Evolutionary conservation across 257 asterid genomes (phyloP).

Genomic region (Solanum piurae): DNA sequence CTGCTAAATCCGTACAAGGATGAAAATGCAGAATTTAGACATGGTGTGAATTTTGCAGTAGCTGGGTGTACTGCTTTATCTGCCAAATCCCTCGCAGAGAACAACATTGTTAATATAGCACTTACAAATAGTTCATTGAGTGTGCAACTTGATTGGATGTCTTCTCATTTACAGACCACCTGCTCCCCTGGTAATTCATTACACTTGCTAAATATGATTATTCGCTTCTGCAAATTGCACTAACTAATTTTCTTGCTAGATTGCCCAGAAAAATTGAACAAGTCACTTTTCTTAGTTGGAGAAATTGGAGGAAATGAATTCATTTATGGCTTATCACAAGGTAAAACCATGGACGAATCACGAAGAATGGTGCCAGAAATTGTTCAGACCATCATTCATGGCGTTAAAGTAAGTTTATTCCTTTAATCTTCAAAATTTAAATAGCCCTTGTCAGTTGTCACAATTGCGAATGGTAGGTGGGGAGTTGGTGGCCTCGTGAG

Average conservation of each 20-base stretch:
- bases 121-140: constrained; percentile 7
- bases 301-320: constrained; percentile 12
- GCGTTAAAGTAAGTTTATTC: not conserved
- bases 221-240: not conserved
- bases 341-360: constrained; percentile 1
- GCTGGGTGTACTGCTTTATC: constrained; percentile 13
- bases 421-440: not conserved
- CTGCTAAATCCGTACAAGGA: not conserved
- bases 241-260: not conserved
- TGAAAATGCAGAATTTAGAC: not conserved
- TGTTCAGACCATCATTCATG: not conserved
- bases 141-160: constrained; percentile 12
- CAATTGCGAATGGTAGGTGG: too few relatives aligned
- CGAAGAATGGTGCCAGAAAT: not conserved
- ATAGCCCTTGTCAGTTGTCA: not conserved
- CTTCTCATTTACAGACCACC: constrained; percentile 4
- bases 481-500: not conserved
- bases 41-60: constrained; percentile 17
- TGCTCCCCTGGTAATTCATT: not conserved
- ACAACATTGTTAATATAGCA: not conserved
- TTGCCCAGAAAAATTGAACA: not conserved
- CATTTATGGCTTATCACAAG: constrained; percentile 4
- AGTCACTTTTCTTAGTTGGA: constrained; percentile 7
- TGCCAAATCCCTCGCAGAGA: not conserved
- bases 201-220: too few relatives aligned